Conservation (phyloP, 2,329 filamentous ascomycete genomes). For the Epichloe amarillans region DNA sequence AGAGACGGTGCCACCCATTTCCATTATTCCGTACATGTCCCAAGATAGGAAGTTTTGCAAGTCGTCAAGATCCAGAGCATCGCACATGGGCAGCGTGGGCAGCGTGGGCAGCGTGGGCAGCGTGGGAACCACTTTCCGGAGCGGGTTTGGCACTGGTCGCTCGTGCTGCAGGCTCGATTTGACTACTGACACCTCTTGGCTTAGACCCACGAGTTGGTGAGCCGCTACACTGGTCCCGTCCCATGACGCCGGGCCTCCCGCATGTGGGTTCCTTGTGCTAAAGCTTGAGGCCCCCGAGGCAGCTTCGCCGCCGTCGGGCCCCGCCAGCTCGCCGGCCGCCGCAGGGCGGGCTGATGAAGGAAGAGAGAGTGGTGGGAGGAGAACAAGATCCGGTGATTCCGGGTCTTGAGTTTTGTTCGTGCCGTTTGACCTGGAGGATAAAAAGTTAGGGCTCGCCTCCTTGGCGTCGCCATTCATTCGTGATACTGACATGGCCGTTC, state of each 20-base stretch:
- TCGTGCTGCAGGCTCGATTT: constrained; percentile 24
- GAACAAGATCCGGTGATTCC: constrained; percentile 9
- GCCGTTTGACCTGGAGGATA: constrained; percentile 6
- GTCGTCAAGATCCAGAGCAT: constrained; percentile 24
- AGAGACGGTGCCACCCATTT: constrained; percentile 23
- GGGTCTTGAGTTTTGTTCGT: constrained; percentile 6
- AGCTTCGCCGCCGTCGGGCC: constrained; percentile 6
- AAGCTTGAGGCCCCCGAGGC: constrained; percentile 8
- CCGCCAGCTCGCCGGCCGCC: constrained; percentile 4
- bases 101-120: constrained; percentile 14
- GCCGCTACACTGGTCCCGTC: constrained; percentile 15
- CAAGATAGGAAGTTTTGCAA: constrained; percentile 25
- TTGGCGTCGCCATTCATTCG: background rate
- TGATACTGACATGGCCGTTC: constrained; percentile 9
- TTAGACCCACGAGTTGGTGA: constrained; percentile 14
- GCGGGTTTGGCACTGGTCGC: constrained; percentile 18
- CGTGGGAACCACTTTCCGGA: constrained; percentile 9
- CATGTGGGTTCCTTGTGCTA: constrained; percentile 12
- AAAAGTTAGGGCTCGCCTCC: background rate
- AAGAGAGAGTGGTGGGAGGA: constrained; percentile 14
- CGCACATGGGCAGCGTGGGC: constrained; percentile 19
- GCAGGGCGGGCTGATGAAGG: constrained; percentile 10
- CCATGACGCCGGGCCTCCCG: constrained; percentile 11
- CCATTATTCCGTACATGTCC: constrained; percentile 29
- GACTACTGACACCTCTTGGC: constrained; percentile 12